Percentiles rank a stretch among this genome's conserved stretches.
Conservation (phyloP, 208 protist genomes). For the Wallacemonas collosoma region DNA sequence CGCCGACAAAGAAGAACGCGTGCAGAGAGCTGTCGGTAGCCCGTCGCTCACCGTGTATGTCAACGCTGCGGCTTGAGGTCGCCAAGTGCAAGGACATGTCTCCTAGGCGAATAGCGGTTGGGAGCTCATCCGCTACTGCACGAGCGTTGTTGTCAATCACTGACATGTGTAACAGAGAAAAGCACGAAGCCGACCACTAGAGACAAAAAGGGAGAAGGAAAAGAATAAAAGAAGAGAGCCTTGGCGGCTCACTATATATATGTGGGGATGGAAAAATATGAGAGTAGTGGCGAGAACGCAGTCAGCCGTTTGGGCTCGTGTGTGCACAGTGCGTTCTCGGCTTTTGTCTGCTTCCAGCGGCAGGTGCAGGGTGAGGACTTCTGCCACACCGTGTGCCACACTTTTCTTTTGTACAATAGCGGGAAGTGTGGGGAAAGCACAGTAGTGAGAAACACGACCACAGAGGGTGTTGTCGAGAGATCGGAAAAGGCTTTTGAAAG, state of each 20-base stretch:
- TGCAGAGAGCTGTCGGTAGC: slow-evolving; percentile 32
- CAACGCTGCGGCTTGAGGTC: slow-evolving; percentile 12
- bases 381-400: too few relatives aligned
- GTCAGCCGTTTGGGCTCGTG: too few relatives aligned
- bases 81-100: slow-evolving; percentile 1
- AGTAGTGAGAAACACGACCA: too few relatives aligned
- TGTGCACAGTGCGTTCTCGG: too few relatives aligned
- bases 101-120: background rate
- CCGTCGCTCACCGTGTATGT: slow-evolving; percentile 10
- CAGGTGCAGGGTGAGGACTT: too few relatives aligned
- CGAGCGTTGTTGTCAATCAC: background rate
- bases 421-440: too few relatives aligned
- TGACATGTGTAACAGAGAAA: background rate
- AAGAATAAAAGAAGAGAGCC: slow-evolving; percentile 8
- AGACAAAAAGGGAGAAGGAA: slow-evolving; percentile 7
- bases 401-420: too few relatives aligned
- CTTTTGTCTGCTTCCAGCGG: too few relatives aligned
- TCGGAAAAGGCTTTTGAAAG: too few relatives aligned
- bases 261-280: too few relatives aligned
- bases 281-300: too few relatives aligned
- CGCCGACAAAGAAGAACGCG: slow-evolving; percentile 62
- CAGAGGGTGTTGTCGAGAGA: too few relatives aligned
- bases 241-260: background rate
- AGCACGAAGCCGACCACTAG: background rate
- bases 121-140: background rate